Conservation (phyloP, 2,329 filamentous ascomycete species). For the Penicillium occitanis region DNA sequence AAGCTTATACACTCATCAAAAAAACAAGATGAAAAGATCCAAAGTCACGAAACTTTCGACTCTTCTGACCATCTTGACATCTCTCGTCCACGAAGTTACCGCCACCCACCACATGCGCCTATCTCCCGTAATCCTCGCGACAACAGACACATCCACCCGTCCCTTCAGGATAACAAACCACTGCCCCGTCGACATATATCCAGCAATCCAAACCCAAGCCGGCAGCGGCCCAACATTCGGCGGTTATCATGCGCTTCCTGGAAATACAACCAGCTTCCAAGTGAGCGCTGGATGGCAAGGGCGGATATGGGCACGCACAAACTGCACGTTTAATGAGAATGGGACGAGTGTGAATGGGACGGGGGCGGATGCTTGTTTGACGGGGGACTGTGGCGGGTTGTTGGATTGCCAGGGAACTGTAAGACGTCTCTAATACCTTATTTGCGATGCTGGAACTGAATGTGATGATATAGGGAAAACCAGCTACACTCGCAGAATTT, state of each 20-base stretch:
- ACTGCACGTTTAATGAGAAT: slow-evolving; percentile 71
- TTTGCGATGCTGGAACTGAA: not conserved
- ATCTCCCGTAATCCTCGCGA: slow-evolving; percentile 25
- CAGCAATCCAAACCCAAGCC: slow-evolving; percentile 70
- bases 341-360: slow-evolving; percentile 52
- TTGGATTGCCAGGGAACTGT: slow-evolving; percentile 69
- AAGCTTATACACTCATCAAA: not conserved
- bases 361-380: slow-evolving; percentile 61
- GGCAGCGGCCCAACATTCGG: slow-evolving; percentile 66
- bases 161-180: slow-evolving; percentile 70
- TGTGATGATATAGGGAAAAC: slow-evolving; percentile 60
- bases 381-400: slow-evolving; percentile 73
- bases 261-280: slow-evolving; percentile 59
- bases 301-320: slow-evolving; percentile 78
- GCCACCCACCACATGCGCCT: slow-evolving; percentile 30
- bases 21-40: not conserved
- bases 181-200: slow-evolving; percentile 71
- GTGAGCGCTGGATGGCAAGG: slow-evolving; percentile 77
- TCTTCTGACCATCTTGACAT: not conserved
- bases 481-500: slow-evolving; percentile 78
- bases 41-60: not conserved
- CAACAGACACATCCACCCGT: slow-evolving; percentile 41
- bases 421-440: slow-evolving; percentile 36
- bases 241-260: slow-evolving; percentile 66
- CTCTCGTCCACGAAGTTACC: not conserved